Evolutionary conservation across 2,329 filamentous ascomycete genomes (phyloP), one percentile per base, ranked within the genome.

Genomic region (Botryotinia narcissicola): DNA sequence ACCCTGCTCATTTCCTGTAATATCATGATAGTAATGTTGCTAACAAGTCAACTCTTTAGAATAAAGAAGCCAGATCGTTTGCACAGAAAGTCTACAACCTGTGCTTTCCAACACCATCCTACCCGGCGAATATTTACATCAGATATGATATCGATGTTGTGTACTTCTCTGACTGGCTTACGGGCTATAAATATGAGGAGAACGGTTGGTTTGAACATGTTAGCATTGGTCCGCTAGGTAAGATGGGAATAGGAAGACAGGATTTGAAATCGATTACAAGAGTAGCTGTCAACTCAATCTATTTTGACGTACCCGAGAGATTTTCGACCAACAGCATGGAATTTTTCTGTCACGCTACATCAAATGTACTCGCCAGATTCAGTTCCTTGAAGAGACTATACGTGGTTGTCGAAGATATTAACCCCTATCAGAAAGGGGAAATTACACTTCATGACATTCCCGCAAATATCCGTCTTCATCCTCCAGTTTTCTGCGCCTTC

Each of bases 331-430:
- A 2, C 10, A 16, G 18, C 4, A 12, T 32, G 37, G 18, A 46
- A 14, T 62, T 46, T 40, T 70, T 70, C 35, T 32, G 22, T 22
- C n/a, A 35, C 16, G 46, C 68, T 12, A 40, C 60, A n/a, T 20
- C 32, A 25, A 42, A 54, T 37, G 12, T 70, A 46, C 57, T 46
- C 16, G 8, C 22, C 14, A 70, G 68, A 37, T 61, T 70, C 16
- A 6, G 16, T 35, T 44, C 68, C 9, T 62, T 62, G 29, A 62
- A 46, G 29, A 70, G 25, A 35, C 20, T 70, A 6, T 46, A 35
- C 32, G 54, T 62, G 10, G 68, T 70, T n/a, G 54, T 70, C 35
- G 70, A 71, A 54, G 70, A 71, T 42, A 54, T 66, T 1, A 18
- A 51, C 44, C 70, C 70, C 10, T 71, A 64, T 14, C 54, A 48